Percentiles rank a stretch among this genome's conserved stretches.
Conservation (phyloP, 2,329 filamentous ascomycete genomes). For the Hymenoscyphus linearis region DNA sequence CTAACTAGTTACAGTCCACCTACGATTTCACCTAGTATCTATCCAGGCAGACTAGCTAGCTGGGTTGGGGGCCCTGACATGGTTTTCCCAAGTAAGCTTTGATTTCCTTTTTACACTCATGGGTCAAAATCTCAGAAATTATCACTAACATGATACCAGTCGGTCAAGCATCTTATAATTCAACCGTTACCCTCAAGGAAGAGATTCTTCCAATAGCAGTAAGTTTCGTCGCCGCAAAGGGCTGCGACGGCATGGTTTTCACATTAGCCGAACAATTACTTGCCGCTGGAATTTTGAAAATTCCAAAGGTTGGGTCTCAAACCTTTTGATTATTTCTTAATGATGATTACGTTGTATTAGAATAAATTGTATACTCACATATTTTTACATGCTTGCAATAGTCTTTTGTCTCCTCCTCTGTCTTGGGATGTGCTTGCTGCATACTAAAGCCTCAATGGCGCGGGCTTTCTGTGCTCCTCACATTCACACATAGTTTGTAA, state of each 20-base stretch:
- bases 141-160: slow-evolving; percentile 11
- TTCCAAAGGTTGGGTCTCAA: slow-evolving; percentile 38
- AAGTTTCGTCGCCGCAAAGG: slow-evolving; percentile 51
- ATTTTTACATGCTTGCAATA: no score
- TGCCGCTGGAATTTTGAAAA: slow-evolving; percentile 41
- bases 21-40: slow-evolving; percentile 42
- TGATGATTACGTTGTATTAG: neutral
- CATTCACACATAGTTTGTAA: no score
- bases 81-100: slow-evolving; percentile 36
- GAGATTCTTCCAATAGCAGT: slow-evolving; percentile 54
- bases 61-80: slow-evolving; percentile 44
- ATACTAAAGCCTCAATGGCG: no score
- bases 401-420: no score
- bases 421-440: no score
- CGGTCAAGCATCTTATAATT: slow-evolving; percentile 37
- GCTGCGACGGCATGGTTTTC: slow-evolving; percentile 56
- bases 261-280: slow-evolving; percentile 48
- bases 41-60: slow-evolving; percentile 37
- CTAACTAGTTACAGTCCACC: slow-evolving; percentile 32
- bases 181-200: slow-evolving; percentile 41
- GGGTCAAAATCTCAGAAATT: neutral
- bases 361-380: no score
- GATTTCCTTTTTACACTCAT: neutral
- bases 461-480: no score
- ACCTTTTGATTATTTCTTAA: neutral